phyloP scores from a whole-genome alignment of 768 basidiomycete species.

The Brasilioporus rufonigricans region DNA sequence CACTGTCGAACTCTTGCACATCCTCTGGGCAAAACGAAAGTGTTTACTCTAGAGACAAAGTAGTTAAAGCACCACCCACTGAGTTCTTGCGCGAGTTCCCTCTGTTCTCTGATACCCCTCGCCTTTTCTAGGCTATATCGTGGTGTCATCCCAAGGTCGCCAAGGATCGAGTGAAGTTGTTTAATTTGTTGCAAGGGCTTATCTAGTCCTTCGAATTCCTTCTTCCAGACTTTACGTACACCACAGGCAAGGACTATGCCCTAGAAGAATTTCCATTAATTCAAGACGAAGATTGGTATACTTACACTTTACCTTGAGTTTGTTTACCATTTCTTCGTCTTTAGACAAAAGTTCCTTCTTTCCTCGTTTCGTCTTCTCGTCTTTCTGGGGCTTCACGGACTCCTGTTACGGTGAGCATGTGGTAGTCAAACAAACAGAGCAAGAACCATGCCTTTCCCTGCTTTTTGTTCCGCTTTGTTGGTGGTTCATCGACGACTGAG shows the following conservation, averaged over 20 bases:
- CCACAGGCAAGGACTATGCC: constrained; percentile 72
- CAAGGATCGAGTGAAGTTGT: constrained; percentile 60
- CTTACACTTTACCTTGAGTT: constrained; percentile 56
- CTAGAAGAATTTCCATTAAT: constrained; percentile 34
- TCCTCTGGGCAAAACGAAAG: constrained; percentile 52
- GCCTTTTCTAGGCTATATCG: constrained; percentile 80
- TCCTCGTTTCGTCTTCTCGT: constrained; percentile 28
- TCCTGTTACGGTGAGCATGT: constrained; percentile 11
- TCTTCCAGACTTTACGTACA: constrained; percentile 73
- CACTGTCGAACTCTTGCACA: constrained; percentile 65
- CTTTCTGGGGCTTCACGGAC: constrained; percentile 21
- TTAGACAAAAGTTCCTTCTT: constrained; percentile 39
- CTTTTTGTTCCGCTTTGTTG: constrained; percentile 44
- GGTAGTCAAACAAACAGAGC: background rate
- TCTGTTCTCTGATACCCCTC: constrained; percentile 63
- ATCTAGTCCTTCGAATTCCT: constrained; percentile 61
- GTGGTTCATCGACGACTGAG: constrained; percentile 55
- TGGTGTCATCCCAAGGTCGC: constrained; percentile 78
- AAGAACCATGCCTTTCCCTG: constrained; percentile 36
- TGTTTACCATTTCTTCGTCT: constrained; percentile 74
- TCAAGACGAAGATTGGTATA: background rate
- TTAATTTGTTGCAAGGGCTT: constrained; percentile 60
- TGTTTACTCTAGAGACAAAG: background rate
- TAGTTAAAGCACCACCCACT: constrained; percentile 42
- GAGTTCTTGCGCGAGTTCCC: constrained; percentile 77